Evolutionary conservation across 169 alveolate genomes (phyloP).

Genomic region (Amoebophrya sp.): DNA sequence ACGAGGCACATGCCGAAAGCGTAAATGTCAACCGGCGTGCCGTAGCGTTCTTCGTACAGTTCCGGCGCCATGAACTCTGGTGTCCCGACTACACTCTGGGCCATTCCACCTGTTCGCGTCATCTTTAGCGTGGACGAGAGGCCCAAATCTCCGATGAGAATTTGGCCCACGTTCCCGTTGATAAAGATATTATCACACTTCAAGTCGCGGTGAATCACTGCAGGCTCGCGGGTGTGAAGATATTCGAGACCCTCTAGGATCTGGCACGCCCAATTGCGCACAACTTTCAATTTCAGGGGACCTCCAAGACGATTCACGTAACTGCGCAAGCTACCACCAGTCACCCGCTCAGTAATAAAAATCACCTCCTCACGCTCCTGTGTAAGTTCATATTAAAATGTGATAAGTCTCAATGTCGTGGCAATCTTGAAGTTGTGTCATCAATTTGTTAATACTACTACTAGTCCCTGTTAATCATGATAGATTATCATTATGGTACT

Average conservation of each 20-base stretch:
- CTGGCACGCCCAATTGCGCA: slow-evolving; percentile 73
- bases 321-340: slow-evolving; percentile 77
- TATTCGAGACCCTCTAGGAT: slow-evolving; percentile 73
- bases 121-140: slow-evolving; percentile 41
- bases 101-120: too few species aligned
- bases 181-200: slow-evolving; percentile 83
- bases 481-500: too few species aligned
- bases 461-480: neutral
- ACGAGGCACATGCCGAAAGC: slow-evolving; percentile 82
- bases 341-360: slow-evolving; percentile 80
- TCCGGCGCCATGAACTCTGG: slow-evolving; percentile 89
- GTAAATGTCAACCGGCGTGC: slow-evolving; percentile 79
- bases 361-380: slow-evolving; percentile 64
- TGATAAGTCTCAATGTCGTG: slow-evolving; percentile 60
- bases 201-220: slow-evolving; percentile 80
- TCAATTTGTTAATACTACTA: neutral
- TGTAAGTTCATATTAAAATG: slow-evolving; percentile 67
- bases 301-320: slow-evolving; percentile 61
- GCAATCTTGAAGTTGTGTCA: slow-evolving; percentile 61
- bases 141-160: slow-evolving; percentile 73
- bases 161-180: slow-evolving; percentile 70
- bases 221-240: slow-evolving; percentile 71
- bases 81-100: slow-evolving; percentile 69
- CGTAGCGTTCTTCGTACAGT: slow-evolving; percentile 78
- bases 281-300: slow-evolving; percentile 67